Conservation (phyloP, 1,139 yeast genomes). For the Hansenula anomala region DNA sequence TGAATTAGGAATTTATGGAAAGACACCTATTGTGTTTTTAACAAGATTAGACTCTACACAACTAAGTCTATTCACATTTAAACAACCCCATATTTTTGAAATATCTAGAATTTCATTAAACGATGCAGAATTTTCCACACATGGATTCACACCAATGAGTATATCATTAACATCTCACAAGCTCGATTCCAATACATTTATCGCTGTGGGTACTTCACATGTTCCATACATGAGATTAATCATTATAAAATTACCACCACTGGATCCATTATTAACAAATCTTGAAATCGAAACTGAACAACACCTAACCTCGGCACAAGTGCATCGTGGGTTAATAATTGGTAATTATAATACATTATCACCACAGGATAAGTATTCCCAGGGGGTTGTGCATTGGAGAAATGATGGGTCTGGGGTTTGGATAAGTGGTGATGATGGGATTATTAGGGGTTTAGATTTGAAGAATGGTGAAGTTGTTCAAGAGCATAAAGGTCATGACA, state of each 20-base stretch:
- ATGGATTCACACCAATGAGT: conserved; percentile 41
- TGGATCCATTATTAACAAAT: conserved; percentile 16
- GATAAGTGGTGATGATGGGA: conserved; percentile 70
- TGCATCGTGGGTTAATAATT: conserved; percentile 39
- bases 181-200: conserved; percentile 14
- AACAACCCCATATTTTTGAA: conserved; percentile 24
- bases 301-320: conserved; percentile 15
- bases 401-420: conserved; percentile 45
- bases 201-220: conserved; percentile 68
- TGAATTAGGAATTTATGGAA: no score
- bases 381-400: conserved; percentile 43
- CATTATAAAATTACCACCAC: conserved; percentile 38
- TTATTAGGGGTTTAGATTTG: conserved; percentile 53
- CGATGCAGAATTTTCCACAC: conserved; percentile 70
- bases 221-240: conserved; percentile 70
- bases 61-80: conserved; percentile 38
- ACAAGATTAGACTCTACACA: conserved; percentile 62
- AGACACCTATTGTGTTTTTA: conserved; percentile 43
- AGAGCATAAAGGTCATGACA: conserved; percentile 26
- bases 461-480: conserved; percentile 30
- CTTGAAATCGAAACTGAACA: conserved; percentile 3
- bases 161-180: conserved; percentile 5
- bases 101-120: conserved; percentile 55
- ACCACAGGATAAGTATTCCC: conserved; percentile 70
- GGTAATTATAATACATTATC: conserved; percentile 56